Evolutionary conservation across 1,139 yeast genomes (phyloP), one percentile per base, ranked within the genome.

Genomic region (Yamadazyma membranifaciens): DNA sequence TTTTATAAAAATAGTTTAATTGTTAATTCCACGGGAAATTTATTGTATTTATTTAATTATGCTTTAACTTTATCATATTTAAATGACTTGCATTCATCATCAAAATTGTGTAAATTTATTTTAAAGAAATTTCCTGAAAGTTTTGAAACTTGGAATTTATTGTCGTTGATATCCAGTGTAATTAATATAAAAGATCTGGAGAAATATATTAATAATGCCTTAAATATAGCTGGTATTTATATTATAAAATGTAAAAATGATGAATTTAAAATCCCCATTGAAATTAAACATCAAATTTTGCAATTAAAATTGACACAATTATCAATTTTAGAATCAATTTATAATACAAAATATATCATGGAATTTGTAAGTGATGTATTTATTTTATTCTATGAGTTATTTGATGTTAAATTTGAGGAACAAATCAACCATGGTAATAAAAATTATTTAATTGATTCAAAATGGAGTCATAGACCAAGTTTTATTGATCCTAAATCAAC

Each of bases 301-400:
- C 88, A 87, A 56, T 67, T 88, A 54, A 86, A 86, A 52, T 69
- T 86, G 60, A 83, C 96, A 0, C 89, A 85, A 50, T 63, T 88
- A 38, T 83, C 91, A 2, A 69, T 88, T 12, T 65, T 81, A 44
- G 94, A 87, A 54, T 74, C 80, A 7, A 64, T 75, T 9, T 70
- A 81, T 43, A 92, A 89, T 3, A 66, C 75, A 1, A 71, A 73
- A 25, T 78, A 75, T 37, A 81, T 89, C 2, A 60, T 87, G 50
- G 89, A 83, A 39, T 68, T 70, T 37, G 62, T 89, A 20, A 77
- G 87, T 2, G 89, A 81, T 38, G 74, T 87, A 9, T 83, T 88
- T 51, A 73, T 73, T 12, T 60, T 83, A 14, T 85, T 75, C 52
- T 75, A 78, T 39, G 73, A 65, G 38, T 63, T 87, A 26, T 84